phyloP scores from a whole-genome alignment of 441 rosid species.

The Populus tomentosa region DNA sequence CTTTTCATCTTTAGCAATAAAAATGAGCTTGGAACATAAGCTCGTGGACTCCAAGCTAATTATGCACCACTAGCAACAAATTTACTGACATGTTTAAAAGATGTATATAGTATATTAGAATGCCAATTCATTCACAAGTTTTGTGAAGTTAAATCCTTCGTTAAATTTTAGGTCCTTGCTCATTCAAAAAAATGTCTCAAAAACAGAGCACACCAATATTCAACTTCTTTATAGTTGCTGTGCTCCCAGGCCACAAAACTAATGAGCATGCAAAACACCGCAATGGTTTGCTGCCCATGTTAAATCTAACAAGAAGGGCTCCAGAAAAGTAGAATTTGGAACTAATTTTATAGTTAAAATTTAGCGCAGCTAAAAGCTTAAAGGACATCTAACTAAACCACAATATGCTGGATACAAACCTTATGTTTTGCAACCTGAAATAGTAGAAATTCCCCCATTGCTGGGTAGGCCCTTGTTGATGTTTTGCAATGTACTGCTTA shows the following conservation, averaged over 20 bases:
- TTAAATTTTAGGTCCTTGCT: neutral
- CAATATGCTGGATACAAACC: conserved; percentile 39
- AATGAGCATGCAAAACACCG: neutral
- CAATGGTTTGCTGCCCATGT: neutral
- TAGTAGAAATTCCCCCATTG: conserved; percentile 98
- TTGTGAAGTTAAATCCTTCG: neutral
- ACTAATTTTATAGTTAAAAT: neutral
- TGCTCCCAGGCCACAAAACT: neutral
- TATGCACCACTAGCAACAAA: neutral
- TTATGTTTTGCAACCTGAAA: conserved; percentile 90
- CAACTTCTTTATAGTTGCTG: neutral
- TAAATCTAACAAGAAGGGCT: neutral
- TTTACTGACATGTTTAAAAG: neutral
- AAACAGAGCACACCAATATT: neutral
- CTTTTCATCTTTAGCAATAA: neutral
- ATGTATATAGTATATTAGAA: neutral
- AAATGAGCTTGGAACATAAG: neutral
- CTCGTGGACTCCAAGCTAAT: neutral
- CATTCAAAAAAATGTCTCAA: neutral
- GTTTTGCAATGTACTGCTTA: conserved; percentile 83
- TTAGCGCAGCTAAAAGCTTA: neutral
- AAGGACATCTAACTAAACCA: neutral
- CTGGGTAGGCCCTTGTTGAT: conserved; percentile 88
- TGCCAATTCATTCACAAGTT: neutral
- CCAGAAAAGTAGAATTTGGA: neutral